Conservation (phyloP, 768 basidiomycete species). For the Gymnopilus junonius region DNA sequence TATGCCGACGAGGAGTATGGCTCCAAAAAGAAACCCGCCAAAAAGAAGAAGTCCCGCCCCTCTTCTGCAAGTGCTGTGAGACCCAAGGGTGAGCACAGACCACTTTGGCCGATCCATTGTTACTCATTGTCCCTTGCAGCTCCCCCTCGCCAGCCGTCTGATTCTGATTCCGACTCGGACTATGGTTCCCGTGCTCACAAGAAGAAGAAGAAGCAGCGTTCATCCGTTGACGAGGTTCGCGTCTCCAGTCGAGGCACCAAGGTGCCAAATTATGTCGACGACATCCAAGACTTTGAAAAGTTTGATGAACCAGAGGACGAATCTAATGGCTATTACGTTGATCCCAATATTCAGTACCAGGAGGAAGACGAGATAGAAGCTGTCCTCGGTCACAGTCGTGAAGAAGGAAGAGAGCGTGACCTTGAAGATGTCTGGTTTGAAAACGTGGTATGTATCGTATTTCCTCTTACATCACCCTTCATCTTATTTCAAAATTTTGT, state of each 20-base stretch:
- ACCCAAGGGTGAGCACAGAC: conserved; percentile 56
- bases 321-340: conserved; percentile 57
- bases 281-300: conserved; percentile 79
- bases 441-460: conserved; percentile 68
- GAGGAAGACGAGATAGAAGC: conserved; percentile 91
- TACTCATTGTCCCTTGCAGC: conserved; percentile 33
- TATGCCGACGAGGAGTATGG: conserved; percentile 80
- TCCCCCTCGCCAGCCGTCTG: conserved; percentile 56
- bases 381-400: conserved; percentile 85
- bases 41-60: conserved; percentile 64
- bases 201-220: conserved; percentile 76
- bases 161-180: conserved; percentile 85
- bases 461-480: conserved; percentile 5
- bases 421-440: conserved; percentile 83
- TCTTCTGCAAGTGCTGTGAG: conserved; percentile 50
- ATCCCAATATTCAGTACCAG: conserved; percentile 55
- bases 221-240: conserved; percentile 72
- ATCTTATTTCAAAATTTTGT: conserved; percentile 17
- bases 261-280: conserved; percentile 85
- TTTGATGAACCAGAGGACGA: conserved; percentile 68
- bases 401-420: conserved; percentile 80
- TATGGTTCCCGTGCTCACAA: conserved; percentile 82
- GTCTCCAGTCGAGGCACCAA: conserved; percentile 77
- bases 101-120: conserved; percentile 8
- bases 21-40: conserved; percentile 60